Conservation (phyloP, 306 rosid species). For the Styphnolobium japonicum region DNA sequence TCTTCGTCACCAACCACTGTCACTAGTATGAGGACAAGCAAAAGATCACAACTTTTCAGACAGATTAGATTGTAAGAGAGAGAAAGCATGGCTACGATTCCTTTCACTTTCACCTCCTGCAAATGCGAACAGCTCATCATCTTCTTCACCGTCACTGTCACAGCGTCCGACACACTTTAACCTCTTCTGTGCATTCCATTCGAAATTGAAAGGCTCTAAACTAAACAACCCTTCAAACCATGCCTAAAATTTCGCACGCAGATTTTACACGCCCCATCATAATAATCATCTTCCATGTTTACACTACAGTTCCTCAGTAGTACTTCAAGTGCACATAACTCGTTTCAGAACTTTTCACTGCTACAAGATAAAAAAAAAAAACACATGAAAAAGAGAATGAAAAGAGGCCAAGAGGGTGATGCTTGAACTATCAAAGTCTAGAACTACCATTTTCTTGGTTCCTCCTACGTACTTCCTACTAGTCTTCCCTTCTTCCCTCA, state of each 20-base stretch:
- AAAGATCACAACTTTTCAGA: constrained; percentile 34
- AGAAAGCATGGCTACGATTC: background rate
- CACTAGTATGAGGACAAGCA: constrained; percentile 19
- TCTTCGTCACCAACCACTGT: background rate
- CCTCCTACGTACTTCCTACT: background rate
- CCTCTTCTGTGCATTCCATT: background rate
- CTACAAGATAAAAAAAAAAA: background rate
- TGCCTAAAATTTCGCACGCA: background rate
- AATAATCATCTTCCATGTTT: background rate
- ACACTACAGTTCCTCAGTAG: background rate
- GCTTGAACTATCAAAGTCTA: background rate
- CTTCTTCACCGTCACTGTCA: constrained; percentile 2
- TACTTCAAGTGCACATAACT: no score
- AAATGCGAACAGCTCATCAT: constrained; percentile 33
- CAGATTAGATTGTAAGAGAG: constrained; percentile 14
- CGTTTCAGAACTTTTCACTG: background rate
- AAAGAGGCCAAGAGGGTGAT: no score
- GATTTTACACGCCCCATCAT: background rate
- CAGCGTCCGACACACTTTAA: background rate
- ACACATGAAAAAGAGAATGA: no score
- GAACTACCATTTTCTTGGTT: constrained; percentile 33
- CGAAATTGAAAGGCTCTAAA: no score
- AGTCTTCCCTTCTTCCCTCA: no score
- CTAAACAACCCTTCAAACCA: background rate
- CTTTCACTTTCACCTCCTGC: background rate